Evolutionary conservation across 1,284 basidiomycete species (phyloP).

Genomic region (Ceratobasidium sp.): DNA sequence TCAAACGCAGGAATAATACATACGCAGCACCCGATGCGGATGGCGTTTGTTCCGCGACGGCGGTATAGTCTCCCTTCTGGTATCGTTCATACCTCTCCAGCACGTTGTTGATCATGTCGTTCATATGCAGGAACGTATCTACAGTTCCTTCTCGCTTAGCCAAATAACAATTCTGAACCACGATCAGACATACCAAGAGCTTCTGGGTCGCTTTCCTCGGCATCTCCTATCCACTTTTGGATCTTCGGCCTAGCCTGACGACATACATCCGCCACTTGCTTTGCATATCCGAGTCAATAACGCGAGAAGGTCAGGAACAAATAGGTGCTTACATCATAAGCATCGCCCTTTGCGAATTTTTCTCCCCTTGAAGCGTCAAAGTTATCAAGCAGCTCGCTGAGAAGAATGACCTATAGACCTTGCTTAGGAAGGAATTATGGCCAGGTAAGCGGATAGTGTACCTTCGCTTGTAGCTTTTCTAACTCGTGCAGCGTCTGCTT

Average conservation of each 20-base stretch:
- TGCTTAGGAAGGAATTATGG: not conserved
- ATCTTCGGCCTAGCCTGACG: constrained; percentile 90
- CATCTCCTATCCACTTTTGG: constrained; percentile 99
- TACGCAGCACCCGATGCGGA: constrained; percentile 62
- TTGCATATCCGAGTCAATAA: constrained; percentile 35
- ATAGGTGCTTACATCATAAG: constrained; percentile 80
- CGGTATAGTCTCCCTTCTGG: constrained; percentile 86
- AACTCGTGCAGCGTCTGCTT: constrained; percentile 91
- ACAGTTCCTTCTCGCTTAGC: not conserved
- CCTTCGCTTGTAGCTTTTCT: constrained; percentile 92
- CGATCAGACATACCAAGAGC: constrained; percentile 77
- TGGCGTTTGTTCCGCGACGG: constrained; percentile 75
- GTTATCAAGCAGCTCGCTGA: constrained; percentile 98
- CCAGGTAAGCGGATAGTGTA: not conserved
- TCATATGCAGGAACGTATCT: constrained; percentile 95
- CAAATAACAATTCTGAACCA: not conserved
- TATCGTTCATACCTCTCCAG: constrained; percentile 91
- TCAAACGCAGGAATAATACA: constrained; percentile 4
- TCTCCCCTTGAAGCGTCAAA: constrained; percentile 79
- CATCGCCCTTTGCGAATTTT: constrained; percentile 87
- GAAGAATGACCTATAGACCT: constrained; percentile 72
- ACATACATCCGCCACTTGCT: constrained; percentile 93
- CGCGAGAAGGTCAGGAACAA: constrained; percentile 17
- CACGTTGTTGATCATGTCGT: constrained; percentile 97
- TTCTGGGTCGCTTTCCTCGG: constrained; percentile 84